Conservation (phyloP, 768 basidiomycete genomes). For the Sporobolomyces phaffii region DNA sequence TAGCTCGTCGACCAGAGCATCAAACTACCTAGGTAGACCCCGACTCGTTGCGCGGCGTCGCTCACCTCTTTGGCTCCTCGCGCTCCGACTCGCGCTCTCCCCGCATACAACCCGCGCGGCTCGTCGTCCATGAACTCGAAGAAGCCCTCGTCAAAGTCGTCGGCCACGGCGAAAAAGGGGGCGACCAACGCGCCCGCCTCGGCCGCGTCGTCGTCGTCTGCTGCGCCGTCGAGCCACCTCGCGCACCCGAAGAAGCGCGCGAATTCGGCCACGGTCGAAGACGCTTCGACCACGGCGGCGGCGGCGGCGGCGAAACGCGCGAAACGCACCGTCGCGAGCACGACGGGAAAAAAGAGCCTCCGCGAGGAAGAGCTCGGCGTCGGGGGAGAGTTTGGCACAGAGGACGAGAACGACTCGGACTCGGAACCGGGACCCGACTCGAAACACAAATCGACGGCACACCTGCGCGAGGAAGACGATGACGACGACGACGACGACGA, state of each 20-base stretch:
- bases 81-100: not conserved
- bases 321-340: not conserved
- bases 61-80: no score
- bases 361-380: constrained; percentile 33
- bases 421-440: no score
- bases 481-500: constrained; percentile 54
- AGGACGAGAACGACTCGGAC: not conserved
- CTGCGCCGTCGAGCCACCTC: not conserved
- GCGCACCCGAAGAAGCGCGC: not conserved
- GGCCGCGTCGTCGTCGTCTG: not conserved
- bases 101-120: not conserved
- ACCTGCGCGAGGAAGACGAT: constrained; percentile 1
- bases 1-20: no score
- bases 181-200: no score
- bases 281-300: not conserved
- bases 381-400: not conserved
- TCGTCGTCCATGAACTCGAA: not conserved
- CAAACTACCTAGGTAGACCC: no score
- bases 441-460: no score
- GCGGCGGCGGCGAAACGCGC: constrained; percentile 4
- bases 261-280: not conserved
- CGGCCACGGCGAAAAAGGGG: not conserved
- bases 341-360: constrained; percentile 18
- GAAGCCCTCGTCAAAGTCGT: constrained; percentile 1
- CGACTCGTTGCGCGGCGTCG: no score